Conservation (phyloP, 2,329 filamentous ascomycete genomes). For the Cladophialophora exuberans region DNA sequence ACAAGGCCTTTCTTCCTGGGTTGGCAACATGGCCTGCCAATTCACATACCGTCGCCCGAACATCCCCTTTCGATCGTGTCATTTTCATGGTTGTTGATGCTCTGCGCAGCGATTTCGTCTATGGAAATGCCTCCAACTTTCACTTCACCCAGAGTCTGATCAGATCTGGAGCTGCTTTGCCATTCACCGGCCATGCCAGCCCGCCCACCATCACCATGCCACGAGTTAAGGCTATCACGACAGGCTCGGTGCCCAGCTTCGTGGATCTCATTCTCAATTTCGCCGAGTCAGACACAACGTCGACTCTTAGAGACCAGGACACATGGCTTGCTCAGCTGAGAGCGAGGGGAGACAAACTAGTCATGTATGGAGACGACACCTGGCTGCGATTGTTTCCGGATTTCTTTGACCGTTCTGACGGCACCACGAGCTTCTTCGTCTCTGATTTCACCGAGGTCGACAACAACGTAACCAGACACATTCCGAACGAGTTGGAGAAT, state of each 20-base stretch:
- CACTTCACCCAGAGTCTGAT: constrained; percentile 88
- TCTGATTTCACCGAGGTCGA: constrained; percentile 98
- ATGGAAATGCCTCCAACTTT: constrained; percentile 78
- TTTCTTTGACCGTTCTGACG: constrained; percentile 84
- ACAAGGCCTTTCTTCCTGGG: constrained; percentile 90
- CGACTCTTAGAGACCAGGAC: constrained; percentile 84
- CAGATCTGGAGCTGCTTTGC: constrained; percentile 77
- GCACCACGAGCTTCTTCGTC: constrained; percentile 97
- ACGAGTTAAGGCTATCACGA: constrained; percentile 94
- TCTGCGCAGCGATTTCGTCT: constrained; percentile 81
- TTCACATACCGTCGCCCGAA: constrained; percentile 38
- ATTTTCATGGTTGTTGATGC: constrained; percentile 99
- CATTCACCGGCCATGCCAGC: constrained; percentile 94
- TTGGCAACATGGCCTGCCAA: constrained; percentile 62
- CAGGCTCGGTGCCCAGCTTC: constrained; percentile 96
- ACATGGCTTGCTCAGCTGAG: constrained; percentile 96
- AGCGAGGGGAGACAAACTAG: constrained; percentile 71
- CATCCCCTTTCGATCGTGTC: constrained; percentile 75
- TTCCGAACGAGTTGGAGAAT: constrained; percentile 72
- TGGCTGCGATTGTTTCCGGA: constrained; percentile 96
- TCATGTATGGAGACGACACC: constrained; percentile 98
- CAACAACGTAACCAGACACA: constrained; percentile 91
- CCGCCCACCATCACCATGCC: constrained; percentile 99
- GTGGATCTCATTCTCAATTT: constrained; percentile 96
- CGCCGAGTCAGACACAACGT: constrained; percentile 89